Evolutionary conservation across 441 rosid species (phyloP).

Genomic region (Dalechampia spathulata): DNA sequence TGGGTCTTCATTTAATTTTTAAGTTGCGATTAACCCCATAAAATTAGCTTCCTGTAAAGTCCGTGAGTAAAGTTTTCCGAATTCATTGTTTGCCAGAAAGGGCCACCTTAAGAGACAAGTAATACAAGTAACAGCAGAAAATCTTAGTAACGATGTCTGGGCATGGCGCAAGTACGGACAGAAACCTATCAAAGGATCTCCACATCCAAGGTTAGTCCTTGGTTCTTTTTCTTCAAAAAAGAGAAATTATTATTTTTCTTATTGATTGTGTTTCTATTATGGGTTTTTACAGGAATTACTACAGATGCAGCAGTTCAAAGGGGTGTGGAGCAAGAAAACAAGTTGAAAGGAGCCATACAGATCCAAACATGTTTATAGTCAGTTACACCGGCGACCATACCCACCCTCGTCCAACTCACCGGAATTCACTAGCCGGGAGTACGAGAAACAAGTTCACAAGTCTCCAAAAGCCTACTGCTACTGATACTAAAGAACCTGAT

Average conservation of each 20-base stretch:
- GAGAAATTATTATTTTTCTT: no score
- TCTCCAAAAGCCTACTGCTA: constrained; percentile 16
- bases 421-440: constrained; percentile 85
- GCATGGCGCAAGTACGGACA: constrained; percentile 98
- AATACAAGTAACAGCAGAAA: constrained; percentile 64
- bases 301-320: constrained; percentile 81
- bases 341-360: constrained; percentile 65
- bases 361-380: constrained; percentile 52
- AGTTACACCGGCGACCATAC: constrained; percentile 78
- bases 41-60: no score
- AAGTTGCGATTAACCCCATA: no score
- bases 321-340: constrained; percentile 83
- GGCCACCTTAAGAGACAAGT: constrained; percentile 56
- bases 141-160: constrained; percentile 75
- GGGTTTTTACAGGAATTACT: constrained; percentile 59
- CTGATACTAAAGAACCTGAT: constrained; percentile 17
- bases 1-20: background rate
- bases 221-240: background rate
- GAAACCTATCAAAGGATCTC: constrained; percentile 94
- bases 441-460: constrained; percentile 47
- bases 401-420: constrained; percentile 78
- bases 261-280: no score
- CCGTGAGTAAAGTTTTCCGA: background rate
- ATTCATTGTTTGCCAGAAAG: constrained; percentile 35
- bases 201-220: constrained; percentile 65